phyloP scores from a whole-genome alignment of 495 filamentous ascomycete genomes.

The Parachaetomium inaequale region DNA sequence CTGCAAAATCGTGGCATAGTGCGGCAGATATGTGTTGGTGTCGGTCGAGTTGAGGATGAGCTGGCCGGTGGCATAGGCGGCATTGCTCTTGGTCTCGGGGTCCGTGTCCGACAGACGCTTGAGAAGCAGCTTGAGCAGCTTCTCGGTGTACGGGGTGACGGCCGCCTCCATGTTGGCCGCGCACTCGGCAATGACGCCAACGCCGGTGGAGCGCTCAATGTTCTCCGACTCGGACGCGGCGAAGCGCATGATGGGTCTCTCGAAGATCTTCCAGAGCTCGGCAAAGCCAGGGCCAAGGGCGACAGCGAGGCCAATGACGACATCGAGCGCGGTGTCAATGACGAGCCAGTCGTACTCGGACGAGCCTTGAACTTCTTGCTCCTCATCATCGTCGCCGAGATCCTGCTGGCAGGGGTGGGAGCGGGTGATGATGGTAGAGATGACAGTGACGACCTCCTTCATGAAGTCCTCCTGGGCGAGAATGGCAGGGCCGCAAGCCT shows the following conservation, averaged over 20 bases:
- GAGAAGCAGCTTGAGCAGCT: slow-evolving; percentile 73
- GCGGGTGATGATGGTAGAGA: slow-evolving; percentile 76
- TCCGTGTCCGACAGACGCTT: slow-evolving; percentile 89
- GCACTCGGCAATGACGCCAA: slow-evolving; percentile 91
- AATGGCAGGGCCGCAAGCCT: slow-evolving; percentile 84
- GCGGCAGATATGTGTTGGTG: slow-evolving; percentile 63
- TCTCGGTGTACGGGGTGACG: slow-evolving; percentile 71
- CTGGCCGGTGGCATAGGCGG: slow-evolving; percentile 84
- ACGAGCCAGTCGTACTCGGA: slow-evolving; percentile 98
- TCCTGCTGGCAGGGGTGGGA: slow-evolving; percentile 91
- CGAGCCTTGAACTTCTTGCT: slow-evolving; percentile 63
- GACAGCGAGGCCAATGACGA: slow-evolving; percentile 73
- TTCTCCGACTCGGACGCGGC: slow-evolving; percentile 72
- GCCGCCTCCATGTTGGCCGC: slow-evolving; percentile 75
- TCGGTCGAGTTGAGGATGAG: slow-evolving; percentile 75
- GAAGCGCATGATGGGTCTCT: slow-evolving; percentile 84
- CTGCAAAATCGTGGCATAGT: slow-evolving; percentile 69
- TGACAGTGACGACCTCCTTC: slow-evolving; percentile 55
- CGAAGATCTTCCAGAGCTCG: slow-evolving; percentile 89
- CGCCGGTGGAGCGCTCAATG: slow-evolving; percentile 79
- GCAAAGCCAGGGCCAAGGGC: slow-evolving; percentile 78
- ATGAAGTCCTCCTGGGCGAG: slow-evolving; percentile 65
- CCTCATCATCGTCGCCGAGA: slow-evolving; percentile 71
- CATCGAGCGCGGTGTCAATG: slow-evolving; percentile 89
- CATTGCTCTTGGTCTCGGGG: slow-evolving; percentile 88